Evolutionary conservation across 352 stramenopile species (phyloP).

Genomic region (Blastocystis sp.): DNA sequence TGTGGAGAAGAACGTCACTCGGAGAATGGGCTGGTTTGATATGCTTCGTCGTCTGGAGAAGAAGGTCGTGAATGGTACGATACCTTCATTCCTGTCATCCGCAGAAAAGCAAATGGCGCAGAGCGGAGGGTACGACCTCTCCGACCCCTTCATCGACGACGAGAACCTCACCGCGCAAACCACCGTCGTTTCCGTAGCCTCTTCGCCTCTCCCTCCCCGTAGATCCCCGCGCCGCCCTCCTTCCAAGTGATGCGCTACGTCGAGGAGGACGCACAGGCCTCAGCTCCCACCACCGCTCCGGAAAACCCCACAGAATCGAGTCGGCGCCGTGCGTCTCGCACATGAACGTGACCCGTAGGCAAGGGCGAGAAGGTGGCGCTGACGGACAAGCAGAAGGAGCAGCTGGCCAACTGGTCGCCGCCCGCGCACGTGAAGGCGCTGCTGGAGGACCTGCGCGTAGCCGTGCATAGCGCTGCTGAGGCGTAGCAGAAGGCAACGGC

Average conservation of each 20-base stretch:
- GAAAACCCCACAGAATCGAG: background rate
- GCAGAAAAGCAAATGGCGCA: conserved; percentile 65
- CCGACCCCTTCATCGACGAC: conserved; percentile 63
- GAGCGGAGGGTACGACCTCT: conserved; percentile 48
- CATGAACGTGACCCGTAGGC: background rate
- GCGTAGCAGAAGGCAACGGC: background rate
- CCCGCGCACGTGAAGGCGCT: background rate
- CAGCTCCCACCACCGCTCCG: background rate
- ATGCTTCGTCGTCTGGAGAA: conserved; percentile 59
- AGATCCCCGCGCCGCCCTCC: conserved; percentile 49
- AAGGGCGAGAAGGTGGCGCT: conserved; percentile 38
- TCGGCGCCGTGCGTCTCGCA: background rate
- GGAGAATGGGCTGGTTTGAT: conserved; percentile 67
- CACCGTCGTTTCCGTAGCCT: background rate
- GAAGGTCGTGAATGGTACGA: conserved; percentile 58
- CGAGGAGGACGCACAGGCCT: background rate
- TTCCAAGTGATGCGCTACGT: conserved; percentile 65
- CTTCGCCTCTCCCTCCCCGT: too few species aligned
- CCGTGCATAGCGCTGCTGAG: background rate
- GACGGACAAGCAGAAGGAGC: conserved; percentile 42
- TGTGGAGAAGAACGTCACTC: conserved; percentile 54
- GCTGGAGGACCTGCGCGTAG: conserved; percentile 26
- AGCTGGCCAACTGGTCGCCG: conserved; percentile 18
- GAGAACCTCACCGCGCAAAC: conserved; percentile 23
- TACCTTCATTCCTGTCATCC: background rate